Evolutionary conservation across 176 grass and related monocot species (phyloP).

Genomic region (Phyllostachys edulis): DNA sequence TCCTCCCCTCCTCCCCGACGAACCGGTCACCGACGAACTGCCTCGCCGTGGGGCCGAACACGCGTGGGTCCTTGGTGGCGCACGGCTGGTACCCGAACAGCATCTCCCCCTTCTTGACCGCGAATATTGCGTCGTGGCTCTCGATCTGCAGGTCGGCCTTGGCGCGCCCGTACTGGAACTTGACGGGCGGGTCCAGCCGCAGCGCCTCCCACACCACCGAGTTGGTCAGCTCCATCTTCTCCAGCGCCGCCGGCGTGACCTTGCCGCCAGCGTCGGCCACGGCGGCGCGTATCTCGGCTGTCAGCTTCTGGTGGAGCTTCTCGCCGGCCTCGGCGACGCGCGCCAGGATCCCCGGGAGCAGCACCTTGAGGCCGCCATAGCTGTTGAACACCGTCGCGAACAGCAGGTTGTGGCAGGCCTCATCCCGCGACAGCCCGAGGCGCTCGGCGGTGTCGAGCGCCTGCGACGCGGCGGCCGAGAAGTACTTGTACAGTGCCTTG

Average conservation of each 20-base stretch:
- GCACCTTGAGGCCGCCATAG: slow-evolving; percentile 63
- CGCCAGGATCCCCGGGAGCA: slow-evolving; percentile 46
- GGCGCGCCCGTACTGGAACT: slow-evolving; percentile 69
- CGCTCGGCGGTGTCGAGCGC: slow-evolving; percentile 49
- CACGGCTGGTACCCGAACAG: slow-evolving; percentile 71
- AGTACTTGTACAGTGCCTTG: slow-evolving; percentile 63
- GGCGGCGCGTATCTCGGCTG: slow-evolving; percentile 39
- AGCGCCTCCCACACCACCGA: slow-evolving; percentile 79
- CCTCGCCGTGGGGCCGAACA: slow-evolving; percentile 50
- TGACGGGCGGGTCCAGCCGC: slow-evolving; percentile 69
- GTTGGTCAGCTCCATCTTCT: slow-evolving; percentile 68
- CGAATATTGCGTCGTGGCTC: slow-evolving; percentile 55
- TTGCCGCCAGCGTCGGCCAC: slow-evolving; percentile 43
- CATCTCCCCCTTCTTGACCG: slow-evolving; percentile 68
- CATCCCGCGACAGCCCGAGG: slow-evolving; percentile 50
- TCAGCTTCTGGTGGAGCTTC: slow-evolving; percentile 48
- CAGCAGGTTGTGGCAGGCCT: slow-evolving; percentile 74
- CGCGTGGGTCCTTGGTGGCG: slow-evolving; percentile 52
- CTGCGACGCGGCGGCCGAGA: not conserved
- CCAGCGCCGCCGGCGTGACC: slow-evolving; percentile 45
- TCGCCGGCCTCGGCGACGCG: slow-evolving; percentile 22
- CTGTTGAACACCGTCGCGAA: slow-evolving; percentile 70
- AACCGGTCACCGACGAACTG: slow-evolving; percentile 70
- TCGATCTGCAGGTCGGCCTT: slow-evolving; percentile 55
- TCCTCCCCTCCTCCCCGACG: slow-evolving; percentile 53